Conservation (phyloP, 2,329 filamentous ascomycete genomes). For the Neonectria neomacrospora region DNA sequence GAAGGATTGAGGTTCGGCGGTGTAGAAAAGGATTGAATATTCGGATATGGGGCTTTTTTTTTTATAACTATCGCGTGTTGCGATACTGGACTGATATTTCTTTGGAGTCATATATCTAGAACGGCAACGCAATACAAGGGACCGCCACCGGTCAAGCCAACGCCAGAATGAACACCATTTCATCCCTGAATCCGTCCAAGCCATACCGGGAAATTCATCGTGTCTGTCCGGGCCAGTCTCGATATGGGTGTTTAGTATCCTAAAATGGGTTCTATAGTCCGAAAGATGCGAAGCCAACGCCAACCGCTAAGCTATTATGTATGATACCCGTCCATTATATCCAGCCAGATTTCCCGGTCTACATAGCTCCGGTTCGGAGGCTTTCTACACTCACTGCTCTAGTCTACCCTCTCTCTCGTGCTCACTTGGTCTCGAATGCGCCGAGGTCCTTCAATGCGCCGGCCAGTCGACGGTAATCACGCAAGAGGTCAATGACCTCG, state of each 20-base stretch:
- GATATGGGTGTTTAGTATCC: not conserved
- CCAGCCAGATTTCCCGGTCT: not conserved
- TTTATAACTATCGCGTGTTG: not conserved
- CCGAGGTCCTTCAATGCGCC: conserved; percentile 70
- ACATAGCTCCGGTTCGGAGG: not conserved
- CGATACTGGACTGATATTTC: conserved; percentile 2
- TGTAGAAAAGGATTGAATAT: conserved; percentile 11
- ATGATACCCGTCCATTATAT: not conserved
- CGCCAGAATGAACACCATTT: conserved; percentile 5
- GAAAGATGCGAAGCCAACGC: conserved; percentile 11
- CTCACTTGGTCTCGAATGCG: conserved; percentile 63
- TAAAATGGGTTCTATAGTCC: conserved; percentile 19
- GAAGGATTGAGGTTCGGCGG: conserved; percentile 18
- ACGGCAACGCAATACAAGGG: conserved; percentile 14
- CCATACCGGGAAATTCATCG: not conserved
- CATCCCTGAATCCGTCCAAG: not conserved
- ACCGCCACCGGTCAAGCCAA: conserved; percentile 21
- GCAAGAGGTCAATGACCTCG: conserved; percentile 77
- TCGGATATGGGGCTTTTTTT: conserved; percentile 4
- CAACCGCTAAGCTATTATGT: conserved; percentile 4
- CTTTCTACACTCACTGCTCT: not conserved
- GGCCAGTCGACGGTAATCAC: conserved; percentile 80
- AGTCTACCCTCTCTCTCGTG: not conserved
- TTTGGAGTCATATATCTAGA: conserved; percentile 13
- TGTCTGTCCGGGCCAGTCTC: not conserved